Percentiles rank a stretch among this genome's conserved stretches.
Evolutionary conservation across 2,329 filamentous ascomycete genomes (phyloP).

Genomic region (Trichoderma citrinoviride): DNA sequence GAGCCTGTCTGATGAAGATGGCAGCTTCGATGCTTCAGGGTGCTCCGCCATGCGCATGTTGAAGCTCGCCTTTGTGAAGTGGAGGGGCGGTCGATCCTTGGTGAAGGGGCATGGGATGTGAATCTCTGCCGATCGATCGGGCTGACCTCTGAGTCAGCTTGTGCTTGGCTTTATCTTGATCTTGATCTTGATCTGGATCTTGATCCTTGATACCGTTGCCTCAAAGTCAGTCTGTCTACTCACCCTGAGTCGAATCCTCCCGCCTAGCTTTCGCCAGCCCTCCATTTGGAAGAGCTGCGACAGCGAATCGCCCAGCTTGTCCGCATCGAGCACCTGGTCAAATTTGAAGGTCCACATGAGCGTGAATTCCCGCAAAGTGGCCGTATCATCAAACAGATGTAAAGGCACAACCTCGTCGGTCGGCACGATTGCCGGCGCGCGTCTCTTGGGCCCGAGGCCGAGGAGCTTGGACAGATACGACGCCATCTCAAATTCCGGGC

Average conservation of each 20-base stretch:
- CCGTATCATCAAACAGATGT: conserved; percentile 8
- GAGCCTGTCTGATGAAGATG: background rate
- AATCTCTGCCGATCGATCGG: conserved; percentile 1
- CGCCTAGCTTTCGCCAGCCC: conserved; percentile 12
- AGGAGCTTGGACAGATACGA: background rate
- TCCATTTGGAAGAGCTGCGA: conserved; percentile 12
- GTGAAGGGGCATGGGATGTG: conserved; percentile 5
- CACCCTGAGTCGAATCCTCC: background rate
- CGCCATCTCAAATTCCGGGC: background rate
- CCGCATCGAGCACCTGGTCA: conserved; percentile 6
- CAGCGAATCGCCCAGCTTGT: conserved; percentile 3
- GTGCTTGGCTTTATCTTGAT: background rate
- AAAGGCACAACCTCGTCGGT: conserved; percentile 12
- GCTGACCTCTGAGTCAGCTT: background rate
- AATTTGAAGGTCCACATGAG: conserved; percentile 15
- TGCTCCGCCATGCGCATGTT: conserved; percentile 8
- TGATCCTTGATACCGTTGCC: too few species aligned
- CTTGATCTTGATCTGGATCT: background rate
- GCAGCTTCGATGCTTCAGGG: background rate
- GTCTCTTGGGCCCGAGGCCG: background rate
- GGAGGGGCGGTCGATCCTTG: background rate
- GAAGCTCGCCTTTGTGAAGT: conserved; percentile 13
- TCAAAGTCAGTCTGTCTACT: background rate
- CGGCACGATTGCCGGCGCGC: background rate
- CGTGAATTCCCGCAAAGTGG: background rate